Percentiles rank a stretch among this genome's conserved stretches.
These are phyloP conservation scores for Juncus effusus DNA, from an alignment of 176 grass and related monocot genomes.

Conservation along the genomic window DNA sequence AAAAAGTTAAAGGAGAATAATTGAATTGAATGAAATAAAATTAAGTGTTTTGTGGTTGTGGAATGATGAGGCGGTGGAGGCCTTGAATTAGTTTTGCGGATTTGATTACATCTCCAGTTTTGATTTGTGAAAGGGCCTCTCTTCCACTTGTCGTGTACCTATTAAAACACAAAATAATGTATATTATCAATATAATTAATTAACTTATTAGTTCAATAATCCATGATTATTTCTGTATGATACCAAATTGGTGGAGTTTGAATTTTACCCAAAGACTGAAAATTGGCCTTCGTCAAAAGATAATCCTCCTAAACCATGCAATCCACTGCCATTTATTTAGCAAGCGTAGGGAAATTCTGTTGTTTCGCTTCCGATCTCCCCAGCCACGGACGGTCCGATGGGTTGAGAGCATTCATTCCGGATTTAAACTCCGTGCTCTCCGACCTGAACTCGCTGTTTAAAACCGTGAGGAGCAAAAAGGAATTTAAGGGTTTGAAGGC, in stretches of 20 bases:
- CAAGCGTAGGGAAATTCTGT: constrained; percentile 55
- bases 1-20: constrained; percentile 29
- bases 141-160: constrained; percentile 74
- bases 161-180: constrained; percentile 10
- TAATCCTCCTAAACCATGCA: constrained; percentile 92
- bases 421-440: constrained; percentile 45
- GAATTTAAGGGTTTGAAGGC: constrained; percentile 37
- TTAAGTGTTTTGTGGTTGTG: neutral
- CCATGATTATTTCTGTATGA: constrained; percentile 7
- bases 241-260: constrained; percentile 12
- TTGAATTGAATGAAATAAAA: neutral
- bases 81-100: constrained; percentile 81
- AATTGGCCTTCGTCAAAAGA: constrained; percentile 99
- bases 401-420: constrained; percentile 71
- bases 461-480: constrained; percentile 33
- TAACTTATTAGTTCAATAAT: neutral
- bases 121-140: constrained; percentile 81
- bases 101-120: constrained; percentile 76
- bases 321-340: constrained; percentile 71
- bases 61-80: constrained; percentile 66
- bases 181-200: too few relatives aligned
- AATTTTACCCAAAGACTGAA: constrained; percentile 87
- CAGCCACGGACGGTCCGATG: constrained; percentile 70
- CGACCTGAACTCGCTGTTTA: constrained; percentile 65
- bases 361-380: constrained; percentile 91